Evolutionary conservation across 257 asterid species (phyloP), one percentile per base, ranked within the genome.

Genomic region (Ilex asprella): DNA sequence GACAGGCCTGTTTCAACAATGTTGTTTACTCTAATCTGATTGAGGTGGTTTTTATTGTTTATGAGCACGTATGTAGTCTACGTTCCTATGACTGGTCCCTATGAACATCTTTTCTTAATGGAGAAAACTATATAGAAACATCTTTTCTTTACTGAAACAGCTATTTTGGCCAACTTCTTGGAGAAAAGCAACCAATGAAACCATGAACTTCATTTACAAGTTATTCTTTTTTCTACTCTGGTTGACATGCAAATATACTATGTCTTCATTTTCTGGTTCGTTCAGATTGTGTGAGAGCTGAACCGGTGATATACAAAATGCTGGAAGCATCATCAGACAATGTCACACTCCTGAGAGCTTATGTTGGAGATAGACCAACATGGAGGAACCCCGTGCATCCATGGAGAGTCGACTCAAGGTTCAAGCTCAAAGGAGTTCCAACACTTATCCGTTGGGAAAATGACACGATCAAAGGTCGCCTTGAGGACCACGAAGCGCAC

Each of bases 261-360:
- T n/a, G 12, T 2, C 31, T 49, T 55, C 46, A 39, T 21, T 56
- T 68, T 71, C 12, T 51, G 60, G 6, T 16, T 30, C 35, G 32
- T 39, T 66, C 75, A 88, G 96, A 92, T 59, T 92, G 97, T 67
- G 98, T 92, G 27, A 77, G 97, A 71, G 97, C 98, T 70, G 97
- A 92, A 64, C 97, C 98, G 0, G 95, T 92, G 77, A 88, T 92
- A 69, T 82, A 74, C 91, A 84, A 86, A 75, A 86, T 80, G 79
- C 79, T 88, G 55, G 97, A 86, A 82, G 84, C 73, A 2, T 84
- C 90, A 13, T 13, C 91, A 0, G 93, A 81, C 2, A 63, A 84
- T 62, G 83, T 88, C 41, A 84, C 79, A 29, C 78, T 91, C 66
- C 75, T 91, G 75, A 91, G 82, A 76, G 95, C 95, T 11, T 91